A percentile compares a stretch with the other conserved stretches of the same genome.
Conservation (phyloP, 139 green algal species). For the Nannochloris sp. region DNA sequence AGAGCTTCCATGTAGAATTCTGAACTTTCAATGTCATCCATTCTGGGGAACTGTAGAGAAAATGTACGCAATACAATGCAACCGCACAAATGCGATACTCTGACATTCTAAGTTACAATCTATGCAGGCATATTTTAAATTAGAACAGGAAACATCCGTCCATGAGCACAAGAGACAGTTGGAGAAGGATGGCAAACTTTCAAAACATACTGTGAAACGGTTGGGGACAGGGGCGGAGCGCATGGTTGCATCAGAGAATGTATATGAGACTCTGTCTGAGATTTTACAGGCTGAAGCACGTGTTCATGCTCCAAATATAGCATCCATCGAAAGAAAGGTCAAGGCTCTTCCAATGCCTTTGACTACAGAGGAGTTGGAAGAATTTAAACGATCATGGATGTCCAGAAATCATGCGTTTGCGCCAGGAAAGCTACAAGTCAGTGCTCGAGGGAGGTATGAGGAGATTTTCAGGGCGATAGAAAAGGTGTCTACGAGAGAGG, state of each 20-base stretch:
- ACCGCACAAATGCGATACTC: too few species aligned
- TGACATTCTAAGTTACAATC: too few species aligned
- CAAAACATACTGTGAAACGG: constrained; percentile 11
- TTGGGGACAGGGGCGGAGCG: constrained; percentile 1
- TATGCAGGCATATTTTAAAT: constrained; percentile 21
- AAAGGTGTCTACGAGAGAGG: background rate
- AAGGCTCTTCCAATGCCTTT: constrained; percentile 23
- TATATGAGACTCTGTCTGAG: constrained; percentile 36
- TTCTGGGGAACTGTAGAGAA: too few species aligned
- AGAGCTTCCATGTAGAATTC: too few species aligned
- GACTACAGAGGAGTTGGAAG: constrained; percentile 15
- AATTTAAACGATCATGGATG: too few species aligned
- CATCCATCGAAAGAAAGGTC: background rate
- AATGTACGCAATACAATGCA: too few species aligned
- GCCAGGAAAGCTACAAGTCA: too few species aligned
- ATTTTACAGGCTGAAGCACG: constrained; percentile 34
- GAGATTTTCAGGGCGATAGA: background rate
- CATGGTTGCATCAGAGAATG: constrained; percentile 8
- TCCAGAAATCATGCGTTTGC: too few species aligned
- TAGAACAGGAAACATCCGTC: constrained; percentile 34
- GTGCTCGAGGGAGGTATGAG: constrained; percentile 11
- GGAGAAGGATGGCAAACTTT: constrained; percentile 28
- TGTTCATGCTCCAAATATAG: constrained; percentile 28
- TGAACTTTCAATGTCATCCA: too few species aligned
- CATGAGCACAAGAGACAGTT: constrained; percentile 26